Evolutionary conservation across 192 early-diverging fungal species (phyloP).

Genomic region (Rhizoclosmatium sp.): DNA sequence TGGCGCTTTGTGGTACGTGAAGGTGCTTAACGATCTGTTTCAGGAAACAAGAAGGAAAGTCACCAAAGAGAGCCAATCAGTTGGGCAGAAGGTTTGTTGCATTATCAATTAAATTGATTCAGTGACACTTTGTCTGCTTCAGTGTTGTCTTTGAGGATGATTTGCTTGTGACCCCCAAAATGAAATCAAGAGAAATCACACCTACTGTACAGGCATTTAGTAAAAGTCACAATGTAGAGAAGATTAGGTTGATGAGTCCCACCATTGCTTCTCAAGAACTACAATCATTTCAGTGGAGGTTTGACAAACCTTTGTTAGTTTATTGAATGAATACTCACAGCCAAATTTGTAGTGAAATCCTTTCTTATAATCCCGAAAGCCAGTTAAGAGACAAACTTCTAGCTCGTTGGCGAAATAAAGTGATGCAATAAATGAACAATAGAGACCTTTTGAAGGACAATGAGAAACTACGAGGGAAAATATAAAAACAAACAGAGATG

Average conservation of each 20-base stretch:
- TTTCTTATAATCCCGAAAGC: background rate
- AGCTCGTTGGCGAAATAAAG: background rate
- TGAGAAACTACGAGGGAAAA: background rate
- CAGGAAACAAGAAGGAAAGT: too few relatives aligned
- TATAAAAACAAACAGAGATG: background rate
- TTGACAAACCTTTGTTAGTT: background rate
- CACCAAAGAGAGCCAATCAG: too few relatives aligned
- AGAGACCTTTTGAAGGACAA: background rate
- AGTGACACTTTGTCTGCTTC: too few relatives aligned
- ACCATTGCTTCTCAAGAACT: background rate
- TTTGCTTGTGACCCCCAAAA: too few relatives aligned
- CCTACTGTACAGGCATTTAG: too few relatives aligned
- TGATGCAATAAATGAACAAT: background rate
- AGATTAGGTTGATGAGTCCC: background rate
- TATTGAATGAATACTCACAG: background rate
- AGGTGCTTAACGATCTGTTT: too few relatives aligned
- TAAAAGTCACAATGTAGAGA: background rate
- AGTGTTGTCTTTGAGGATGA: too few relatives aligned
- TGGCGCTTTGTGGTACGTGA: too few relatives aligned
- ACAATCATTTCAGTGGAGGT: too few relatives aligned
- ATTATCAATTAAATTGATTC: too few relatives aligned
- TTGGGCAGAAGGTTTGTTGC: too few relatives aligned
- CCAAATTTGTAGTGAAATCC: background rate
- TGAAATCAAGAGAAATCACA: too few relatives aligned
- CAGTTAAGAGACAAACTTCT: background rate